Conservation (phyloP, 495 filamentous ascomycete species). For the Daldinia concentrica region DNA sequence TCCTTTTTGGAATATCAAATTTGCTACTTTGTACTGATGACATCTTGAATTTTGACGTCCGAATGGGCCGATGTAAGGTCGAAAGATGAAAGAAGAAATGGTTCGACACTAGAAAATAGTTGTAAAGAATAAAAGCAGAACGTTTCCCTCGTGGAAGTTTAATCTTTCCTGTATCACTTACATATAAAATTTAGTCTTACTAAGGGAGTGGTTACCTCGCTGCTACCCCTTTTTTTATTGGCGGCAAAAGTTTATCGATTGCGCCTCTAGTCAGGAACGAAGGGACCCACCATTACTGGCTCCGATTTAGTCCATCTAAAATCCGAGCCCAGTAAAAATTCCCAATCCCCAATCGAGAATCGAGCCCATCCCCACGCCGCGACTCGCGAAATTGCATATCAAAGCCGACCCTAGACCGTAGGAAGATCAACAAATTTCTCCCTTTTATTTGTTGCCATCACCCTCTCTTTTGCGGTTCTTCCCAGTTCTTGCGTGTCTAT, state of each 20-base stretch:
- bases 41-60: slow-evolving; percentile 12
- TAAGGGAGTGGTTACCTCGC: background rate
- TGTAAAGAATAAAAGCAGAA: slow-evolving; percentile 30
- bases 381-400: slow-evolving; percentile 41
- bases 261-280: slow-evolving; percentile 28
- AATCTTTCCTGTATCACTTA: slow-evolving; percentile 3
- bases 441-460: slow-evolving; percentile 17
- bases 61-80: slow-evolving; percentile 35
- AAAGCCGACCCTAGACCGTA: slow-evolving; percentile 16
- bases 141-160: background rate
- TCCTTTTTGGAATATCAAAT: slow-evolving; percentile 16
- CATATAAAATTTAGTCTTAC: background rate
- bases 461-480: background rate
- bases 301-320: slow-evolving; percentile 27
- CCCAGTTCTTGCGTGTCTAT: slow-evolving; percentile 8
- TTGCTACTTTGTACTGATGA: slow-evolving; percentile 21
- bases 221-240: slow-evolving; percentile 5
- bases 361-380: slow-evolving; percentile 7
- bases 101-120: slow-evolving; percentile 23
- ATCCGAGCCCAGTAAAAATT: slow-evolving; percentile 27
- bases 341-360: slow-evolving; percentile 14
- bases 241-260: slow-evolving; percentile 23
- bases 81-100: slow-evolving; percentile 12
- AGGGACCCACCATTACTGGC: slow-evolving; percentile 1
- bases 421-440: slow-evolving; percentile 20